Percentiles rank a stretch among this genome's conserved stretches.
Evolutionary conservation across 768 basidiomycete genomes (phyloP).

Genomic region (Tubosaeta sp.): DNA sequence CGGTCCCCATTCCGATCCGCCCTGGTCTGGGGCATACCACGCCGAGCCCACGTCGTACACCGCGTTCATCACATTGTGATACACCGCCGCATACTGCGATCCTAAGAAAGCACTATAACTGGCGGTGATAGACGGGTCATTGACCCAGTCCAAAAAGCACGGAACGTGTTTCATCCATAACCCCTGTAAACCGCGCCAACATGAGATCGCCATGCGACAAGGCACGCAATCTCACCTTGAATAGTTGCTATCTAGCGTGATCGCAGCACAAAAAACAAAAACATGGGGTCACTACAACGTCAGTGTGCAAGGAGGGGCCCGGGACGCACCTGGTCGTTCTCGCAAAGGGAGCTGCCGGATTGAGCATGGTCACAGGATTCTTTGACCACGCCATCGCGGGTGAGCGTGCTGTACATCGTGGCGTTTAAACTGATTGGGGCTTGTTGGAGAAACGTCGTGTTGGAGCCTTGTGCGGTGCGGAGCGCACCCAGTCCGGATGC

Average conservation of each 20-base stretch:
- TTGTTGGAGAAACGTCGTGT: slow-evolving; percentile 38
- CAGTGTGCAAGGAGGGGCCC: not conserved
- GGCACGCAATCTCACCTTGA: slow-evolving; percentile 25
- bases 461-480: slow-evolving; percentile 33
- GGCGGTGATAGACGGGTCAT: slow-evolving; percentile 37
- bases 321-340: slow-evolving; percentile 39
- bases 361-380: slow-evolving; percentile 51
- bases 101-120: slow-evolving; percentile 36
- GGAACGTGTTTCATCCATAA: slow-evolving; percentile 51
- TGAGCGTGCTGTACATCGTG: slow-evolving; percentile 37
- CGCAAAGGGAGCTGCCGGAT: slow-evolving; percentile 37
- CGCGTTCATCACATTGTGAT: slow-evolving; percentile 35
- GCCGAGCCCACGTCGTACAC: slow-evolving; percentile 38
- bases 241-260: slow-evolving; percentile 14
- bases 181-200: slow-evolving; percentile 23
- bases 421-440: slow-evolving; percentile 53
- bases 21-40: slow-evolving; percentile 28
- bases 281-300: not conserved
- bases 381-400: slow-evolving; percentile 39
- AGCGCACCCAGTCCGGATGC: slow-evolving; percentile 51
- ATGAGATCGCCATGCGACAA: not conserved
- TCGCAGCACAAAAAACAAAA: not conserved
- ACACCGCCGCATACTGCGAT: slow-evolving; percentile 40
- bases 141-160: slow-evolving; percentile 46
- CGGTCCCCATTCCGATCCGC: slow-evolving; percentile 28